Evolutionary conservation across 257 asterid genomes (phyloP).

Genomic region (Anisodus acutangulus): DNA sequence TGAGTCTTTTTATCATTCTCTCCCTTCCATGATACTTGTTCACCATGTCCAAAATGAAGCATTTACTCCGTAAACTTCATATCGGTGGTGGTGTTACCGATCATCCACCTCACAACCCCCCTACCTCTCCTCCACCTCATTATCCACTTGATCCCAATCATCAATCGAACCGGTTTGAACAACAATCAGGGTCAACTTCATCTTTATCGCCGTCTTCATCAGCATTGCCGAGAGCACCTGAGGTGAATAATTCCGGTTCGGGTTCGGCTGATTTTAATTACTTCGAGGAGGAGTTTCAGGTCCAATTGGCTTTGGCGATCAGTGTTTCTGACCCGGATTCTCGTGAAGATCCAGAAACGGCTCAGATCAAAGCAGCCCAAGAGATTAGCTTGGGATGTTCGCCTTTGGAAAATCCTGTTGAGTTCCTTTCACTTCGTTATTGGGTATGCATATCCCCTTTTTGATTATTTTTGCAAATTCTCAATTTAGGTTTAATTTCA

Average conservation of each 20-base stretch:
- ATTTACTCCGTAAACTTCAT: conserved; percentile 91
- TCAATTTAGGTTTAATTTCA: conserved; percentile 22
- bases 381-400: conserved; percentile 90
- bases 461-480: not conserved
- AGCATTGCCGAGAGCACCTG: conserved; percentile 24
- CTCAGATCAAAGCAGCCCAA: conserved; percentile 87
- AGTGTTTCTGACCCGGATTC: conserved; percentile 86
- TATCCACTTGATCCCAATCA: no score
- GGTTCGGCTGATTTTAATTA: conserved; percentile 53
- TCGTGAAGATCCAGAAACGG: conserved; percentile 79
- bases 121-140: not conserved
- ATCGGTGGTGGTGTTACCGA: conserved; percentile 58
- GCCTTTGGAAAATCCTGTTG: conserved; percentile 66
- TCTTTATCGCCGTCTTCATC: conserved; percentile 21
- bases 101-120: conserved; percentile 32
- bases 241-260: not conserved
- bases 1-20: conserved; percentile 23
- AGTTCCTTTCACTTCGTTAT: conserved; percentile 74
- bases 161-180: conserved; percentile 9
- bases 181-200: conserved; percentile 29
- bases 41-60: conserved; percentile 91
- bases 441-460: conserved; percentile 56
- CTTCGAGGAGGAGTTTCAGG: conserved; percentile 97
- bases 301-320: conserved; percentile 95
- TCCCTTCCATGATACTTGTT: conserved; percentile 54